These are phyloP conservation scores for Fusarium phyllophilum DNA, from an alignment of 2,329 filamentous ascomycete genomes.

Conservation along the genomic window DNA sequence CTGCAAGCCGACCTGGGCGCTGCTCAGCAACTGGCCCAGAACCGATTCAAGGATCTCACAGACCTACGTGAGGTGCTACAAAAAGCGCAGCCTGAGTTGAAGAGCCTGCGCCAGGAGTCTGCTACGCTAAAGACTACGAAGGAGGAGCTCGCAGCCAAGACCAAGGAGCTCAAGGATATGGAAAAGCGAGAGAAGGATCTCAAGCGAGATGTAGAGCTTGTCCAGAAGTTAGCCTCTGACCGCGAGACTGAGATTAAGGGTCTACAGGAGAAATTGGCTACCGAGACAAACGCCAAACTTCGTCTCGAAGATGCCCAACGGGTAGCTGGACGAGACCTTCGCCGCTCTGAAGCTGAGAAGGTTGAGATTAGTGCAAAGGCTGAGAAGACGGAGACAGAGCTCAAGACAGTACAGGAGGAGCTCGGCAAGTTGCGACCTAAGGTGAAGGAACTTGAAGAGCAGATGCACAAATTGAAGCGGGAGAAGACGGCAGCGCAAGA, in stretches of 20 bases:
- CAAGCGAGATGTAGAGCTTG: slow-evolving; percentile 74
- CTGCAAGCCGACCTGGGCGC: slow-evolving; percentile 87
- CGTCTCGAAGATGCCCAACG: slow-evolving; percentile 84
- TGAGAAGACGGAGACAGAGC: slow-evolving; percentile 76
- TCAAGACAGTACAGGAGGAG: slow-evolving; percentile 78
- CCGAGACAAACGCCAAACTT: slow-evolving; percentile 76
- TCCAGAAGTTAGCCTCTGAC: slow-evolving; percentile 76
- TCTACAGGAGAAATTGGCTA: slow-evolving; percentile 80
- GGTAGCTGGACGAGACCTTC: slow-evolving; percentile 78
- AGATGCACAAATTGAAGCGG: slow-evolving; percentile 72
- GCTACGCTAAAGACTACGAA: slow-evolving; percentile 77
- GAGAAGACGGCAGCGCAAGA: slow-evolving; percentile 77
- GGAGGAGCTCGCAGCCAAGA: slow-evolving; percentile 73
- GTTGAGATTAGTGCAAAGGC: slow-evolving; percentile 78
- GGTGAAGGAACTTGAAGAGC: slow-evolving; percentile 76
- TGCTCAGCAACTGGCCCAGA: slow-evolving; percentile 86
- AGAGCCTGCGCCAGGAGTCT: slow-evolving; percentile 80
- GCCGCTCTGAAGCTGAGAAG: slow-evolving; percentile 81
- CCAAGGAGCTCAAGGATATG: slow-evolving; percentile 74
- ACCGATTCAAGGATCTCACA: slow-evolving; percentile 86
- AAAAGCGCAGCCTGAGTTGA: slow-evolving; percentile 87
- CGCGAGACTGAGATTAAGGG: slow-evolving; percentile 81
- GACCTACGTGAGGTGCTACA: slow-evolving; percentile 83
- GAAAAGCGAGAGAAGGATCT: slow-evolving; percentile 87
- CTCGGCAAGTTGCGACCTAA: slow-evolving; percentile 71